Percentiles rank a stretch among this genome's conserved stretches.
These are phyloP conservation scores for Theobroma grandiflorum DNA, from an alignment of 441 rosid species.

Conservation along the genomic window DNA sequence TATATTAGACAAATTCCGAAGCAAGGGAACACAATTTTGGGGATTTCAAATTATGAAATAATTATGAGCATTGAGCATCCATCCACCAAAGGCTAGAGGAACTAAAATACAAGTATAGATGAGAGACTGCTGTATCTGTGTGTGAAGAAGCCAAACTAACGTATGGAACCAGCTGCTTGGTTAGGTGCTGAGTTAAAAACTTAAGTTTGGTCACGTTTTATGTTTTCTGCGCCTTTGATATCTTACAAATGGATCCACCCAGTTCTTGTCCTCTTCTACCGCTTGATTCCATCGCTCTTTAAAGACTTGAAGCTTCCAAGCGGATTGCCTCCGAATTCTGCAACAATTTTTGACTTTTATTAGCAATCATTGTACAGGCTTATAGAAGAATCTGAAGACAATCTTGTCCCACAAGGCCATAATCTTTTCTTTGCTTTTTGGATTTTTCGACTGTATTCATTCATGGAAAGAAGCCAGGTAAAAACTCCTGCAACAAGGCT, in stretches of 20 bases:
- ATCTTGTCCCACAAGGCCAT: background rate
- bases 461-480: background rate
- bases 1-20: background rate
- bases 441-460: background rate
- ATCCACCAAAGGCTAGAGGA: constrained; percentile 15
- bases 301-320: constrained; percentile 74
- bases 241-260: constrained; percentile 74
- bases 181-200: constrained; percentile 10
- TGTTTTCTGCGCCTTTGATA: constrained; percentile 34
- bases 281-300: constrained; percentile 81
- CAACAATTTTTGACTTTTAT: background rate
- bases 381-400: background rate
- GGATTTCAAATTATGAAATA: constrained; percentile 45
- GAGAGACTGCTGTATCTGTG: constrained; percentile 18
- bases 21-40: constrained; percentile 11
- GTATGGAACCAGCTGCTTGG: constrained; percentile 8
- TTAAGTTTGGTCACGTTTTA: constrained; percentile 32
- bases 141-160: constrained; percentile 22
- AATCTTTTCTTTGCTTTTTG: background rate
- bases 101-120: constrained; percentile 43
- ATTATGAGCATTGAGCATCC: constrained; percentile 24
- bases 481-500: background rate
- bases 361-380: background rate
- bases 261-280: constrained; percentile 59
- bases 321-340: constrained; percentile 87